Conservation (phyloP, 2,329 filamentous ascomycete species). For the Fusarium guadeloupense region DNA sequence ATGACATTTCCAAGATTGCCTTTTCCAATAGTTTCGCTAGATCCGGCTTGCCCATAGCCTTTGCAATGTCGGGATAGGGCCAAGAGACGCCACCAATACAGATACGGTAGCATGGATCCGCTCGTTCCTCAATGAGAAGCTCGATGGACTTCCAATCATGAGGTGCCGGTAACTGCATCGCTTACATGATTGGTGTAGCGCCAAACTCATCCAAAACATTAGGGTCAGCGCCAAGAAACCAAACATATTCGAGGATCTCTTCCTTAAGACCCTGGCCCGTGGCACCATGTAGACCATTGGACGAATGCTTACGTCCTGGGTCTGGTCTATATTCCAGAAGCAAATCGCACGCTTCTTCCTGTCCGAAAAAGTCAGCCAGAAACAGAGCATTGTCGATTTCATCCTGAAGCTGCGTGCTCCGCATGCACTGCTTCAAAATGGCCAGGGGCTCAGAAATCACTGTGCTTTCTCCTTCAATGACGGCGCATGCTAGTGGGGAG, state of each 20-base stretch:
- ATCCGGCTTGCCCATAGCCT: neutral
- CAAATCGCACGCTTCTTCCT: neutral
- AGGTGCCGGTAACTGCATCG: neutral
- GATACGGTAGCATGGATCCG: neutral
- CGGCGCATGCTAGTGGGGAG: too few relatives aligned
- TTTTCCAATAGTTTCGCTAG: neutral
- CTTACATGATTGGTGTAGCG: constrained; percentile 1
- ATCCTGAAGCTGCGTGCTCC: neutral
- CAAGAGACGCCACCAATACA: neutral
- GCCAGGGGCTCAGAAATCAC: too few relatives aligned
- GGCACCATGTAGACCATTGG: neutral
- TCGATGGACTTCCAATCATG: neutral
- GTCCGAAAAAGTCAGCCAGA: constrained; percentile 1
- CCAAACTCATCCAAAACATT: constrained; percentile 1
- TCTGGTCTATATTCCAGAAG: neutral
- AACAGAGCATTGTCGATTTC: neutral
- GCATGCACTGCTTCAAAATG: too few relatives aligned
- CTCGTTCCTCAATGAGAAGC: constrained; percentile 1
- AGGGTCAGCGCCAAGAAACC: neutral
- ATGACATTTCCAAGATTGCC: too few relatives aligned
- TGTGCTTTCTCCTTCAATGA: too few relatives aligned
- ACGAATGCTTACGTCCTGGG: neutral
- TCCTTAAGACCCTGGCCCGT: neutral
- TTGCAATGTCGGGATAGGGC: neutral
- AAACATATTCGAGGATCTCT: neutral